Evolutionary conservation across 1,284 basidiomycete genomes (phyloP).

Genomic region (Apiotrichum siamense): DNA sequence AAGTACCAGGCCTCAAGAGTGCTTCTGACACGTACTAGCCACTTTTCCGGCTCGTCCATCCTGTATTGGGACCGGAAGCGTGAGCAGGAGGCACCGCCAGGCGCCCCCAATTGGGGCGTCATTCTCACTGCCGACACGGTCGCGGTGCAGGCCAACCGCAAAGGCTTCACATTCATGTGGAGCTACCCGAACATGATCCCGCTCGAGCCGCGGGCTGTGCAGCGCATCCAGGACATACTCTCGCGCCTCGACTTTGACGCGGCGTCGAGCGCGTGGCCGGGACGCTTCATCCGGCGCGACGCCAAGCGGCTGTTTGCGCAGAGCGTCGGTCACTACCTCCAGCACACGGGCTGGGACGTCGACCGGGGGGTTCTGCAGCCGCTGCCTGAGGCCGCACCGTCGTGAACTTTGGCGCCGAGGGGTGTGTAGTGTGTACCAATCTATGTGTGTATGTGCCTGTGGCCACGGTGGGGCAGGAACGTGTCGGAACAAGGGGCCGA

Average conservation of each 20-base stretch:
- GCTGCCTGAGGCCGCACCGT: too few species aligned
- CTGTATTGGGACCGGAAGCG: constrained; percentile 43
- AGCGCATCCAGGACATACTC: constrained; percentile 23
- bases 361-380: background rate
- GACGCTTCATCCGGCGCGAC: constrained; percentile 32
- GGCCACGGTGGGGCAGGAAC: too few species aligned
- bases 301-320: constrained; percentile 30
- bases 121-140: constrained; percentile 42
- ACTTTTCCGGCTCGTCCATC: constrained; percentile 43
- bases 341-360: constrained; percentile 31
- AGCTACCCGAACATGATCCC: constrained; percentile 47
- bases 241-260: constrained; percentile 27
- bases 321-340: constrained; percentile 31
- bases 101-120: constrained; percentile 29
- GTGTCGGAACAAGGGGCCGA: too few species aligned
- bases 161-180: constrained; percentile 44
- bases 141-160: constrained; percentile 41
- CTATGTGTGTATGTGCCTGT: too few species aligned
- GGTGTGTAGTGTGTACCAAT: too few species aligned
- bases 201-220: constrained; percentile 31
- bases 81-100: constrained; percentile 27
- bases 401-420: too few species aligned
- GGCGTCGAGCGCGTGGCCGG: constrained; percentile 41
- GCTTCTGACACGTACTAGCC: constrained; percentile 18
- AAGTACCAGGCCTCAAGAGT: background rate